Evolutionary conservation across 2,329 filamentous ascomycete species (phyloP), one percentile per base, ranked within the genome.

Genomic region (Didymella pomorum): DNA sequence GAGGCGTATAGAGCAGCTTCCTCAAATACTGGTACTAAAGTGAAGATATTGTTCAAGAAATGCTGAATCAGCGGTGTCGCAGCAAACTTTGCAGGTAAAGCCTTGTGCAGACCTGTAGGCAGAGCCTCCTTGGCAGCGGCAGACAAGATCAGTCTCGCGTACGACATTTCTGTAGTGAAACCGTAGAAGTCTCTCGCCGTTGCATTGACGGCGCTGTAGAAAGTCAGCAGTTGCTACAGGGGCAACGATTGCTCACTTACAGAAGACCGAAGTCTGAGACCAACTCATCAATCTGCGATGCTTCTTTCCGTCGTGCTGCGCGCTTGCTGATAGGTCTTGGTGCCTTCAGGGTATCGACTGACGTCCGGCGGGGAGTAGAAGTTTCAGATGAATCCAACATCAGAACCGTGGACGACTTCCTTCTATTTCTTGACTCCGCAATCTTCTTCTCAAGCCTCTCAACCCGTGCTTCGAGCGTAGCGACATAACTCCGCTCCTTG

Each of bases 401-500:
- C 23, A 85, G 82, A 16, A 91, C 82, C 4, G 90, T 90, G 4
- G 90, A 92, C 66, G 91, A 92, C 64, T 90, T 87, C 20, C 87
- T 86, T 67, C 86, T 83, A 50, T 88, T 88, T 78, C 87, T 90
- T 31, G 85, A 83, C 60, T 84, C 82, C 20, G 79, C 76, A 45
- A 97, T 84, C 56, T 88, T 88, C 72, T 87, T 89, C 77, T 97
- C 91, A 9, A 98, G 85, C 77, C 91, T 92, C 76, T 98, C 93
- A 66, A 96, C 89, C 57, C 91, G 89, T 16, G 93, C 87, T 76
- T 98, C 94, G n/a, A 99, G 84, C 0, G 94, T 96, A 8, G 94
- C 92, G 43, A 98, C 93, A 82, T 98, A 99, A 78, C 93, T 98
- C 71, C 94, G 85, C 74, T 98, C 95, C 77, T 98, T 98, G 61